phyloP scores from a whole-genome alignment of 768 basidiomycete species.

The Tulasnella sp. region DNA sequence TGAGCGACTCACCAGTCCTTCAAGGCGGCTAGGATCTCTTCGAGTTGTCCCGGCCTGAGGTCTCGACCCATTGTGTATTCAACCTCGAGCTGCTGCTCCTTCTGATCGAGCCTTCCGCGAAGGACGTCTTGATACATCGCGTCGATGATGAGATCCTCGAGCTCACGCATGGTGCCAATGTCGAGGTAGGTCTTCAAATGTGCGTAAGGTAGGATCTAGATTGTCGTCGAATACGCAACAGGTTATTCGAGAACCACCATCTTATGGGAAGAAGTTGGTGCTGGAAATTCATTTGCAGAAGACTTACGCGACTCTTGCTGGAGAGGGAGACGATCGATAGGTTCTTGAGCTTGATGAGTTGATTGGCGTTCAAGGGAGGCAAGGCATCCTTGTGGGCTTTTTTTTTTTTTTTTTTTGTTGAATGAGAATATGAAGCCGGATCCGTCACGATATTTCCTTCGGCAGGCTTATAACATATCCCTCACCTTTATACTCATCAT shows the following conservation, averaged over 20 bases:
- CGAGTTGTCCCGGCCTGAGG: slow-evolving; percentile 62
- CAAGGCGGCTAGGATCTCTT: slow-evolving; percentile 47
- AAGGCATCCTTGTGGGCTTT: slow-evolving; percentile 58
- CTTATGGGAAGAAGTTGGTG: not conserved
- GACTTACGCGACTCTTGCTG: slow-evolving; percentile 57
- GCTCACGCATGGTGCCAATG: slow-evolving; percentile 68
- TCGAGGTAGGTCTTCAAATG: slow-evolving; percentile 58
- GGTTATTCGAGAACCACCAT: not conserved
- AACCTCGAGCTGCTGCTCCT: slow-evolving; percentile 77
- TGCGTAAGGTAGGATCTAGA: slow-evolving; percentile 71
- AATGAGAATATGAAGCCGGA: too few relatives aligned
- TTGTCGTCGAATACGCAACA: slow-evolving; percentile 2
- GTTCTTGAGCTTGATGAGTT: slow-evolving; percentile 82
- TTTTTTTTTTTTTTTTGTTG: too few relatives aligned
- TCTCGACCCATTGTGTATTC: slow-evolving; percentile 91
- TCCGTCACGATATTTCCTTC: not conserved
- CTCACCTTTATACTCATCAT: slow-evolving; percentile 72
- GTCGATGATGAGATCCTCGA: slow-evolving; percentile 96
- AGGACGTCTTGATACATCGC: slow-evolving; percentile 87
- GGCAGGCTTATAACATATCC: too few relatives aligned
- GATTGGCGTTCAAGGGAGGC: slow-evolving; percentile 58
- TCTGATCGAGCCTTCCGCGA: slow-evolving; percentile 87
- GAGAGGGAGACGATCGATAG: slow-evolving; percentile 84
- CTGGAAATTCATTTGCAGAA: not conserved
- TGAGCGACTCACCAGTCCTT: slow-evolving; percentile 49